Evolutionary conservation across 257 asterid species (phyloP), one percentile per base, ranked within the genome.

Genomic region (Primulina huaijiensis): DNA sequence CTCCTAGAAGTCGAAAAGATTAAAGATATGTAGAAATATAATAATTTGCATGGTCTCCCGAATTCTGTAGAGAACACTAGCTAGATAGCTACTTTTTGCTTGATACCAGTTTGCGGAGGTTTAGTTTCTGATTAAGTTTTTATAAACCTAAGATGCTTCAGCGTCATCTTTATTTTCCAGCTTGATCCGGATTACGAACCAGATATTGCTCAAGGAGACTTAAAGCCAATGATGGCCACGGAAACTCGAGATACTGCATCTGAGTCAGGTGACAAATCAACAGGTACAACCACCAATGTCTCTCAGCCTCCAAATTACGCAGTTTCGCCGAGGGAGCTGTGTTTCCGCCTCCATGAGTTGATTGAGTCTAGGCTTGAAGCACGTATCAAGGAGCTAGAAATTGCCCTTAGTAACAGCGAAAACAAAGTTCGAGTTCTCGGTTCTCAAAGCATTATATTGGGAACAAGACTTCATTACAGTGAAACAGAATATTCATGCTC

Each of bases 291-390:
- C 34, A 74, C 67, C 35, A 63, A 37, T 31, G 62, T 30, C 78
- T 71, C 75, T 31, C 75, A 67, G 34, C 88, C 89, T 62, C 77
- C 75, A 73, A 79, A 89, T 67, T 82, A 84, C 34, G 81, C 86
- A 25, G 88, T 87, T 79, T 82, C 84, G 29, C 95, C 92, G 17
- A 73, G 78, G 76, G 90, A 89, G 76, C 82, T 89, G 76, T 84
- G 82, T 65, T 70, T 80, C 62, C 79, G 86, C 23, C 87, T 87
- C 64, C 95, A 89, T 9, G 85, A 87, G 81, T 50, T 87, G 74
- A 80, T 79, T 57, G 89, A 89, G 75, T 78, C 88, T 4, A 79
- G 83, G 72, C 90, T 87, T 12, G 81, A 85, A 77, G 81, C 58
- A 11, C 87, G 81, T 62, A 72, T 89, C 17, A 74, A 71, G 80